These are phyloP conservation scores for Trichophyton benhamiae DNA, from an alignment of 2,329 filamentous ascomycete species.

Conservation along the genomic window DNA sequence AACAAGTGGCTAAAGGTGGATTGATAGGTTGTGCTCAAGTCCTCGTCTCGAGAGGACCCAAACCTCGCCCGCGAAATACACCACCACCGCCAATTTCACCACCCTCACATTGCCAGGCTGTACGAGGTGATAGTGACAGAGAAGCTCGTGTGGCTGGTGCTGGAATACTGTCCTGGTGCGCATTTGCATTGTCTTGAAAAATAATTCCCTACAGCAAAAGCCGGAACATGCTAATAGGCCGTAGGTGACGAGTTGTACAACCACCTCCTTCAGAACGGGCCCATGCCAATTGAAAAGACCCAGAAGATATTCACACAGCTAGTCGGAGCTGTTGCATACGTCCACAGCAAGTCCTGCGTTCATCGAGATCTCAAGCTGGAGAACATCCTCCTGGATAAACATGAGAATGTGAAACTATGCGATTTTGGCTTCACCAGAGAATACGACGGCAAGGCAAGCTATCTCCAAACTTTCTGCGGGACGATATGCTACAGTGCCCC, in stretches of 20 bases:
- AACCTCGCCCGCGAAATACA: constrained; percentile 97
- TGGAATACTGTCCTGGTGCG: constrained; percentile 89
- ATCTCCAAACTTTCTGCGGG: constrained; percentile 93
- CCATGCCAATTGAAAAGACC: constrained; percentile 71
- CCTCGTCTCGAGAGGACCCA: constrained; percentile 85
- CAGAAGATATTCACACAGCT: constrained; percentile 94
- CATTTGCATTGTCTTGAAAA: neutral
- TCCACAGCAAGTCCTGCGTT: constrained; percentile 88
- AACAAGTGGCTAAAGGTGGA: neutral
- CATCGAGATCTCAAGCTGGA: constrained; percentile 95
- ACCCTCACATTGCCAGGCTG: constrained; percentile 88
- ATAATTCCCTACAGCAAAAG: neutral
- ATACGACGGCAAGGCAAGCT: constrained; percentile 88
- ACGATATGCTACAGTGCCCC: constrained; percentile 96
- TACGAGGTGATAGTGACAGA: constrained; percentile 99
- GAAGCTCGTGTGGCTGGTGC: constrained; percentile 81
- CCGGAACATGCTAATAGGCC: constrained; percentile 9
- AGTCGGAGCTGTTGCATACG: constrained; percentile 86
- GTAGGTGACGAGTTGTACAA: constrained; percentile 93
- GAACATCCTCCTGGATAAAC: constrained; percentile 88
- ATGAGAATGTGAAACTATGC: constrained; percentile 93
- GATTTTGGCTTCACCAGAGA: constrained; percentile 98
- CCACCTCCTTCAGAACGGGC: constrained; percentile 77
- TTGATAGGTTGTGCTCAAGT: constrained; percentile 85
- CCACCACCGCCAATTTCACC: constrained; percentile 93